Evolutionary conservation across 2,329 filamentous ascomycete species (phyloP).

Genomic region (Beauveria caledonica): DNA sequence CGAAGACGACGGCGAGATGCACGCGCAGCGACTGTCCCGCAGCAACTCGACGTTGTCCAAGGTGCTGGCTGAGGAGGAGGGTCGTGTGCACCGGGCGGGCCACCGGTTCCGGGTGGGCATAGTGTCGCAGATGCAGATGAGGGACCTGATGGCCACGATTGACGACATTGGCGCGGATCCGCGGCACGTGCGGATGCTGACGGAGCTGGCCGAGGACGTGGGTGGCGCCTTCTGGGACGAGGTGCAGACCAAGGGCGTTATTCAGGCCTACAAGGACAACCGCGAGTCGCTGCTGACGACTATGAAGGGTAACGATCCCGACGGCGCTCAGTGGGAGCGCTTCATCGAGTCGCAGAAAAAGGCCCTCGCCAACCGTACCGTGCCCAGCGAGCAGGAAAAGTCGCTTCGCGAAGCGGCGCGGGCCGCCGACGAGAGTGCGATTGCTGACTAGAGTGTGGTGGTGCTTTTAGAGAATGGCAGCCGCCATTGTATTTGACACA

Average conservation of each 20-base stretch:
- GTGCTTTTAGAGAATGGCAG: neutral
- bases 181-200: constrained; percentile 43
- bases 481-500: neutral
- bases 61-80: constrained; percentile 49
- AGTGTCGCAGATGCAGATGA: constrained; percentile 39
- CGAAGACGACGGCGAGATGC: constrained; percentile 41
- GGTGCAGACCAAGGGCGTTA: constrained; percentile 49
- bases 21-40: constrained; percentile 36
- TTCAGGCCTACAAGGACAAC: constrained; percentile 54
- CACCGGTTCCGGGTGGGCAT: constrained; percentile 49
- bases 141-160: constrained; percentile 39
- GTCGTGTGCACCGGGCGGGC: constrained; percentile 45
- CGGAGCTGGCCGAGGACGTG: constrained; percentile 55
- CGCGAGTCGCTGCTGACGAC: constrained; percentile 39
- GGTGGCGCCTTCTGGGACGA: constrained; percentile 51
- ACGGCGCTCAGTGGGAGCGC: constrained; percentile 46
- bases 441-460: constrained; percentile 27
- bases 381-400: constrained; percentile 21
- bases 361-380: constrained; percentile 43
- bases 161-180: constrained; percentile 44
- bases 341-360: constrained; percentile 57
- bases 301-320: constrained; percentile 54
- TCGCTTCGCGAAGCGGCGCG: constrained; percentile 13
- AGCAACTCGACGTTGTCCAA: constrained; percentile 47
- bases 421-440: constrained; percentile 31